Base-by-base conservation (phyloP, 306 rosid genomes). In the Dalbergia oliveri region DNA sequence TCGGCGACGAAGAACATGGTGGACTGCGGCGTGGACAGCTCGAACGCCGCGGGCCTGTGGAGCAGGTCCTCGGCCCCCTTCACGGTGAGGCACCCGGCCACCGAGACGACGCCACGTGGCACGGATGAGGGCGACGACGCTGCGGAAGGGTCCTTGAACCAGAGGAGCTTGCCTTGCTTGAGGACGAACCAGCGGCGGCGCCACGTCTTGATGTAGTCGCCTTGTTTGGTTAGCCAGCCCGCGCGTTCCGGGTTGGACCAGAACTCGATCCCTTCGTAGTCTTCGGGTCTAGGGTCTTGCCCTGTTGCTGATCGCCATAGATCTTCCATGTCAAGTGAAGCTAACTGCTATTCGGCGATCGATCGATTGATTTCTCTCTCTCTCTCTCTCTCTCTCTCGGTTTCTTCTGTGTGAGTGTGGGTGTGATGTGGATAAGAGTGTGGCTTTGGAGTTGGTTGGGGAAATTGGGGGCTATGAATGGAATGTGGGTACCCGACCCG, bases 151-250 rank as follows among this genome's bases (percentile, higher is more conserved):
- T 79, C 83, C 57, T 79, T 79, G 83, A 79, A 79, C 83, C 83
- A 79, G 26, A 79, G 63, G 8, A 79, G 83, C 72, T 79, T 71
- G 23, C 83, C 83, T 50, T 79, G 82, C 61, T 78, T 78, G 11
- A 90, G 85, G 57, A 90, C 87, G 85, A 90, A 90, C 94, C 94
- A 90, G 21, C 94, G 90, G 82, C 94, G 94, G 5, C 94, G 87
- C 94, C 94, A 90, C 72, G 89, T 88, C 66, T 82, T 88, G 80
- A 90, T 84, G 86, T 88, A 90, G 11, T 90, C 94, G 74, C 94
- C 94, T 37, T 90, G 94, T 81, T 90, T 90, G 43, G 83, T 79
- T n/a, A 79, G 77, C 83, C 83, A 79, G 8, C 83, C 83, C 34
- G 78, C 8, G 11, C 83, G 87, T 31, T 90, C 94, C 4, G 94